These are phyloP conservation scores for Fusarium verticillioides DNA, from an alignment of 2,329 filamentous ascomycete genomes.

Conservation along the genomic window DNA sequence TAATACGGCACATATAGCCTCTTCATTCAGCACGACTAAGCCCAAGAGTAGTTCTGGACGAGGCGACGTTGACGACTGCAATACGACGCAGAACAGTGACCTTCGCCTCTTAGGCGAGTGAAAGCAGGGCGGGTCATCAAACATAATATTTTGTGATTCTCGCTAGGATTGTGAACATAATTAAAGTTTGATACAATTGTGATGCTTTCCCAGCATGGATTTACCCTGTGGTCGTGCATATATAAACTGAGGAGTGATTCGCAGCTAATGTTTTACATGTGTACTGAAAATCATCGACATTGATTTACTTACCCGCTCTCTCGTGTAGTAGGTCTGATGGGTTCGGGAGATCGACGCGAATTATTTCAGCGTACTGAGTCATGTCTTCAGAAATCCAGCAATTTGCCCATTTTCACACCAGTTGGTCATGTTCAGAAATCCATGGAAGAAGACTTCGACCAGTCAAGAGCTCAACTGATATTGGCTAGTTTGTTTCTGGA, in stretches of 20 bases:
- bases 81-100: slow-evolving; percentile 15
- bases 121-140: neutral
- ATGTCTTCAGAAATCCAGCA: slow-evolving; percentile 19
- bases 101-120: slow-evolving; percentile 6
- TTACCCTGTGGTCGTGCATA: neutral
- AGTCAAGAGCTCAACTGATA: neutral
- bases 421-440: neutral
- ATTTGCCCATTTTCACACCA: neutral
- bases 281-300: neutral
- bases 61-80: slow-evolving; percentile 22
- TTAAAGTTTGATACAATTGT: neutral
- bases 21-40: slow-evolving; percentile 9
- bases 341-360: slow-evolving; percentile 43
- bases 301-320: neutral
- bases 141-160: neutral
- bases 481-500: slow-evolving; percentile 15
- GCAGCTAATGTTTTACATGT: neutral
- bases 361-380: slow-evolving; percentile 40
- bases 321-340: slow-evolving; percentile 15
- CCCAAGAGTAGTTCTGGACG: neutral
- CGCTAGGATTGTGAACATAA: neutral
- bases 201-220: neutral
- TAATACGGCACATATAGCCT: slow-evolving; percentile 39
- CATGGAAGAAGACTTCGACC: slow-evolving; percentile 9
- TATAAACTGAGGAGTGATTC: neutral